Evolutionary conservation across 106 monocot species (phyloP), one percentile per base, ranked within the genome.

Genomic region (Gastrodia elata): DNA sequence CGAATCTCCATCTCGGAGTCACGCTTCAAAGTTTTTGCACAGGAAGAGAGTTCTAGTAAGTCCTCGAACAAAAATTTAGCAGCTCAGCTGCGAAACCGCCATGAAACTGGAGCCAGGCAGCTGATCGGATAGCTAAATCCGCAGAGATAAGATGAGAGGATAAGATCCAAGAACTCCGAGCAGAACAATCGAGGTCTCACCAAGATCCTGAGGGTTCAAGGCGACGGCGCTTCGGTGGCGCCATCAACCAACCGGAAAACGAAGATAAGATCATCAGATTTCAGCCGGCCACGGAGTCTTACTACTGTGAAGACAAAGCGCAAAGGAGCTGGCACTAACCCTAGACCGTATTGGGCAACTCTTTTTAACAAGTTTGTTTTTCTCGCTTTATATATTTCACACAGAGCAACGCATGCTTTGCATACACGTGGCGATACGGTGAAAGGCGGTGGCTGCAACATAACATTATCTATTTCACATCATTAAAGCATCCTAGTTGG

Each of bases 1-100:
- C 71, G 39, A 40, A 26, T 41, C 39, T 69, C 40, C 69, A 69
- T 69, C 16, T 15, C 69, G 10, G 25, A 69, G 39, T n/a, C 69
- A 69, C 67, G 35, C 37, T 16, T 6, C 37, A 37, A 38, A 37
- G 10, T 15, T 20, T 37, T n/a, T 37, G 15, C 67, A 67, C 5
- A 67, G 3, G 37, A 33, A 27, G 6, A 67, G 37, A 16, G 7
- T 67, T 8, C 38, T 32, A 30, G 11, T 37, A 35, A 37, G 38
- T 36, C 6, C 65, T 5, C 16, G 36, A 5, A 36, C 33, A 16
- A 67, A n/a, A 67, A 18, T 37, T 36, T 13, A 27, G 37, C n/a
- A 1, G 18, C 34, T 35, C 20, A 9, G 20, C n/a, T 8, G 20
- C 13, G 0, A 67, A 37, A 4, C 67, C 15, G n/a, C 35, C 16